Base-by-base conservation (phyloP, 257 asterid species). In the Solanum paucissectum region DNA sequence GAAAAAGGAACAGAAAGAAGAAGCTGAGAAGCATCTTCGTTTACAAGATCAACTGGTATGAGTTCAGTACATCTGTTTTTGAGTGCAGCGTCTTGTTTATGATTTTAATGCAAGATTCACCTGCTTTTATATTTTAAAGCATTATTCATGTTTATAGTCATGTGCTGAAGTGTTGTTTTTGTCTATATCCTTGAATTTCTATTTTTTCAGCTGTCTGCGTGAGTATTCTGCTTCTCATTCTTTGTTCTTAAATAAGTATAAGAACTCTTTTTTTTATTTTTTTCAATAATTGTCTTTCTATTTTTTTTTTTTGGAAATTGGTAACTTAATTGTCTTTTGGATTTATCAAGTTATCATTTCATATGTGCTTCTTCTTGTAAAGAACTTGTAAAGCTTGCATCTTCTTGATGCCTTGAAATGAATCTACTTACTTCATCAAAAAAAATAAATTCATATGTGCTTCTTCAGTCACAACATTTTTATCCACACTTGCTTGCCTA, bases 1-100 rank as follows among this genome's bases (percentile, higher is more conserved):
- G 93, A 97, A 95, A 93, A 97, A 97, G 94, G 93, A 92, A 92
- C 98, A 94, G 93, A 97, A 95, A 91, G 99, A 95, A 92, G 98
- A 95, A 93, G 98, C 99, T 46, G 99, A 97, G 91, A 97, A 92
- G 90, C 99, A 97, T 92, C 90, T 95, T 85, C 95, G 92, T 75
- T 91, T 95, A 94, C 99, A 97, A 91, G 96, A 93, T 73, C 94
- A 96, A 91, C 93, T 96, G 96, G 99, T 96, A 88, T 86, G 68
- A 49, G 86, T 49, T 49, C 55, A 77, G 46, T 38, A 68, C 29
- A 72, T 12, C 42, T 60, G 12, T 71, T 86, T 36, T 83, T 20
- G 29, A 49, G 73, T 29, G 86, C 37, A 64, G 27, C 62, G 13
- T 83, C 37, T 32, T 29, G 69, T 83, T 71, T 73, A 32, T 69